These are phyloP conservation scores for Berberis vulgaris DNA, from an alignment of 164 flowering plant genomes.

Conservation along the genomic window DNA sequence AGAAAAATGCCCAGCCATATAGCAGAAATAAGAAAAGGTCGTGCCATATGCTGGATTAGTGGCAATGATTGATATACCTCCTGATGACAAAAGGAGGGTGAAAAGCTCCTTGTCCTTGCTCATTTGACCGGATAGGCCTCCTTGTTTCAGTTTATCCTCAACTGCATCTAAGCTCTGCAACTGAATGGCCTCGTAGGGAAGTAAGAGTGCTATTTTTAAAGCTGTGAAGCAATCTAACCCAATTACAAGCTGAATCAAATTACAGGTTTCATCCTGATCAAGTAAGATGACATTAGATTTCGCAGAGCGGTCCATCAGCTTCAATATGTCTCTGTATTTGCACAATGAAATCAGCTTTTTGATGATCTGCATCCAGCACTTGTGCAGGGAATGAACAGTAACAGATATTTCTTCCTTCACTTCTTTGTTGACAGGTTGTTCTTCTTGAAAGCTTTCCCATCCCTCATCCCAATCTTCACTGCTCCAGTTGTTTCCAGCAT, in stretches of 20 bases:
- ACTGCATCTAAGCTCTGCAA: conserved; percentile 47
- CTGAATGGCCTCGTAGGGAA: conserved; percentile 61
- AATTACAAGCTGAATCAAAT: conserved; percentile 28
- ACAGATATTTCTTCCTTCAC: conserved; percentile 17
- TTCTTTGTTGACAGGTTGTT: conserved; percentile 29
- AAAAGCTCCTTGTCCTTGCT: conserved; percentile 47
- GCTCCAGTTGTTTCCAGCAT: conserved; percentile 51
- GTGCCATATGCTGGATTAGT: conserved; percentile 35
- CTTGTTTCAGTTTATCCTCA: conserved; percentile 60
- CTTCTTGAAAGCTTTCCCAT: conserved; percentile 92
- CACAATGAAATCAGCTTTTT: conserved; percentile 35
- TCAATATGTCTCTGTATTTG: conserved; percentile 18
- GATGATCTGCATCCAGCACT: conserved; percentile 64
- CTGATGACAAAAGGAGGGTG: conserved; percentile 55
- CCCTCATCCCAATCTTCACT: conserved; percentile 88
- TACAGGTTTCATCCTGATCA: conserved; percentile 43
- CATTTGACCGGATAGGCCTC: conserved; percentile 25
- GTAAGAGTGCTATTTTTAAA: conserved; percentile 39
- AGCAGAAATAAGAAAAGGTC: conserved; percentile 57
- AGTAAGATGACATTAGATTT: conserved; percentile 37
- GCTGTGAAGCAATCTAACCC: conserved; percentile 53
- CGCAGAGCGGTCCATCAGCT: conserved; percentile 39
- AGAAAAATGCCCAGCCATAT: conserved; percentile 53
- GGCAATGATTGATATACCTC: conserved; percentile 36
- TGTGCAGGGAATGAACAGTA: conserved; percentile 68